A percentile compares a stretch with the other conserved stretches of the same genome.
Evolutionary conservation across 805 yeast species (phyloP).

Genomic region (Pichia phayaonensis): DNA sequence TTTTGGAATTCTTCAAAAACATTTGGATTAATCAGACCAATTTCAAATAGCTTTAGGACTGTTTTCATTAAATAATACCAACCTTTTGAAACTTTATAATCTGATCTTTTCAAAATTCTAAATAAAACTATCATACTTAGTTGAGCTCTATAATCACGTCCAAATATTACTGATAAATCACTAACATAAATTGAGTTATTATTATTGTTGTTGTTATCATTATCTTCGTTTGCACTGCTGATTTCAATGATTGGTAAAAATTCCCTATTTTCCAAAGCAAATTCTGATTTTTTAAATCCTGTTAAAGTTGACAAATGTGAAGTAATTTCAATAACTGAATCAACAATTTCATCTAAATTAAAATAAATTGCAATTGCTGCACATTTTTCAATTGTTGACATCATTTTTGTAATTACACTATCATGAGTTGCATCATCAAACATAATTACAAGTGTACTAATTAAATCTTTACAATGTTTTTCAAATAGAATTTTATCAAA

Average conservation of each 20-base stretch:
- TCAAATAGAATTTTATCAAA: constrained; percentile 71
- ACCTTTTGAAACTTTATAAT: constrained; percentile 36
- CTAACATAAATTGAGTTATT: constrained; percentile 56
- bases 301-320: constrained; percentile 64
- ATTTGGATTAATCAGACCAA: constrained; percentile 62
- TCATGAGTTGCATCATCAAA: constrained; percentile 89
- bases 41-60: constrained; percentile 58
- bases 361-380: constrained; percentile 68
- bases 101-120: constrained; percentile 58
- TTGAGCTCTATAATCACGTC: constrained; percentile 88
- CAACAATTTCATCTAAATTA: constrained; percentile 48
- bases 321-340: constrained; percentile 57
- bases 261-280: constrained; percentile 28
- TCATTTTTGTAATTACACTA: constrained; percentile 76
- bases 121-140: constrained; percentile 80
- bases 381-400: constrained; percentile 81
- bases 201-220: constrained; percentile 46
- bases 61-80: constrained; percentile 60
- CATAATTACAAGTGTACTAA: constrained; percentile 65
- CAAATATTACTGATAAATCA: constrained; percentile 75
- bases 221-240: constrained; percentile 39
- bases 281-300: constrained; percentile 29
- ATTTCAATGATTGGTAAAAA: constrained; percentile 39
- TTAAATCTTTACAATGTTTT: constrained; percentile 52
- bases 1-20: constrained; percentile 59